phyloP scores from a whole-genome alignment of 345 rosid genomes.

The Brassica cretica region DNA sequence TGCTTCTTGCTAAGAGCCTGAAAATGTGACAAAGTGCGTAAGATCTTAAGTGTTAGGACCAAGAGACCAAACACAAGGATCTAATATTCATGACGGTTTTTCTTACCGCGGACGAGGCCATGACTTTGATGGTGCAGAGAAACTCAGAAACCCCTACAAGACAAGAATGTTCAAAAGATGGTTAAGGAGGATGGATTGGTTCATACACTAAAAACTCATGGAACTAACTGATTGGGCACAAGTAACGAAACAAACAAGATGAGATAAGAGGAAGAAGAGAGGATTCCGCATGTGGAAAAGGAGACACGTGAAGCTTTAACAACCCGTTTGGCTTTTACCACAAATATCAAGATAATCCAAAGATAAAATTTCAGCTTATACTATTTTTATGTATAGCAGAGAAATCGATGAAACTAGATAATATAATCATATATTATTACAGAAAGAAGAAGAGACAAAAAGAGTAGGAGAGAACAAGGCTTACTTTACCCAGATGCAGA shows the following conservation, averaged over 20 bases:
- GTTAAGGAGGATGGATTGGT: neutral
- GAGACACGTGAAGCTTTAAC: constrained; percentile 39
- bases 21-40: constrained; percentile 2
- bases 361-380: constrained; percentile 11
- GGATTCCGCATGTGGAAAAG: constrained; percentile 22
- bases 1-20: constrained; percentile 40
- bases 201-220: neutral
- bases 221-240: neutral
- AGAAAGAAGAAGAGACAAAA: constrained; percentile 27
- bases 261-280: constrained; percentile 29
- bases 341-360: constrained; percentile 18
- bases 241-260: constrained; percentile 11
- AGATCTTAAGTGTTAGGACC: neutral
- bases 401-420: constrained; percentile 3
- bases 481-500: constrained; percentile 24
- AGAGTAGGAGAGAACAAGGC: constrained; percentile 2
- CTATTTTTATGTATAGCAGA: constrained; percentile 7
- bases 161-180: constrained; percentile 16
- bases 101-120: constrained; percentile 42
- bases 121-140: constrained; percentile 1
- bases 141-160: constrained; percentile 12
- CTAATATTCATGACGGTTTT: neutral
- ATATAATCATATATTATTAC: neutral
- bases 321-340: constrained; percentile 22
- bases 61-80: constrained; percentile 24